A percentile compares a stretch with the other conserved stretches of the same genome.
phyloP scores from a whole-genome alignment of 1,139 yeast species.

The Nakaseomyces kungkrabaensis region DNA sequence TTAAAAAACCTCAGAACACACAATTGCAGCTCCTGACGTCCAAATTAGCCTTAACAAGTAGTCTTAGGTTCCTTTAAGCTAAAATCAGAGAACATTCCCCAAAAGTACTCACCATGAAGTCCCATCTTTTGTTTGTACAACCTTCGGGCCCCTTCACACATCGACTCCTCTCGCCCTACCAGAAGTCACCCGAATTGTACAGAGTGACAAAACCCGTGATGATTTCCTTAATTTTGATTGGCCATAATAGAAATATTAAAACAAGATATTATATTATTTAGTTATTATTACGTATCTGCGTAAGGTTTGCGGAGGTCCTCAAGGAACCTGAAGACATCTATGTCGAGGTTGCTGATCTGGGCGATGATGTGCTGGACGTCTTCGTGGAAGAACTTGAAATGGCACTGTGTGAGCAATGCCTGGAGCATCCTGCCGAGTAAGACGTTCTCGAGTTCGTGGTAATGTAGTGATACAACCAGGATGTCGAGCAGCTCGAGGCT shows the following conservation, averaged over 20 bases:
- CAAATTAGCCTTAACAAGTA: too few species aligned
- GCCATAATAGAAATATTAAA: neutral
- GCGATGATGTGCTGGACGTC: neutral
- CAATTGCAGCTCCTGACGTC: too few species aligned
- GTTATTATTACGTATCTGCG: neutral
- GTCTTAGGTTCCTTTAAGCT: too few species aligned
- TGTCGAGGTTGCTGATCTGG: neutral
- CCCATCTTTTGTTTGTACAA: too few species aligned
- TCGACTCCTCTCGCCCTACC: too few species aligned
- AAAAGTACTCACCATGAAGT: too few species aligned
- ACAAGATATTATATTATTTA: too few species aligned
- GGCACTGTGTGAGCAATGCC: slow-evolving; percentile 2
- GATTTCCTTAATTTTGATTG: neutral
- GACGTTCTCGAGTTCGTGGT: slow-evolving; percentile 1
- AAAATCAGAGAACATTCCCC: too few species aligned
- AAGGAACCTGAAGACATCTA: neutral
- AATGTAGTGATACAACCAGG: slow-evolving; percentile 2
- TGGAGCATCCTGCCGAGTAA: neutral
- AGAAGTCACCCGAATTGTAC: too few species aligned
- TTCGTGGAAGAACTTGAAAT: slow-evolving; percentile 3
- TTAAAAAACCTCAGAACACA: neutral
- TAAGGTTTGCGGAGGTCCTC: neutral
- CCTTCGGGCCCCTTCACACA: too few species aligned
- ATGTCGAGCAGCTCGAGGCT: slow-evolving; percentile 5
- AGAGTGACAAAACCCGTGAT: neutral